Base-by-base conservation (phyloP, 345 rosid genomes). In the Brassica nigra region DNA sequence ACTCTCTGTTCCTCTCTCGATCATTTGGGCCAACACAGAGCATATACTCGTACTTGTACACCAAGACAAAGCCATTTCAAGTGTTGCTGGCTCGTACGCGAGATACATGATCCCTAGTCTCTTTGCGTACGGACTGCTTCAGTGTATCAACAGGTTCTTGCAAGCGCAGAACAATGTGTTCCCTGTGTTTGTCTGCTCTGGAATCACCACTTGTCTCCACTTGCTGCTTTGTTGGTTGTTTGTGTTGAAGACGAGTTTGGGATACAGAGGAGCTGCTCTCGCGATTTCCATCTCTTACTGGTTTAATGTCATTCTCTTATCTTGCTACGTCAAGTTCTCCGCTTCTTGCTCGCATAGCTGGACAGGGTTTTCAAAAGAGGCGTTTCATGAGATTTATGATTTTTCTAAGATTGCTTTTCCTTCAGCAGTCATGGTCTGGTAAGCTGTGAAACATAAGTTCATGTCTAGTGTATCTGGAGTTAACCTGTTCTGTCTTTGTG, bases 241-340 rank as follows among this genome's bases (percentile, higher is more conserved):
- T 36, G 87, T 89, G 11, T 84, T 77, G 16, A 82, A 70, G 59
- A 62, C 81, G 10, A 83, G 84, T 11, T 82, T 87, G 27, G 88
- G 89, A n/a, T 75, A 14, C 62, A 86, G 65, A 78, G 90, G 92
- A 8, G 90, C 88, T 74, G 89, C 93, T 2, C n/a, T 84, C 29
- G 88, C 90, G 0, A 77, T 70, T 5, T 71, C 85, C 4, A 62
- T 85, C 5, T 87, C 92, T 1, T 75, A 77, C 11, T 84, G 85
- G 89, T 65, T 79, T 4, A 78, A 81, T 59, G 80, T 81, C 15
- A 39, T 78, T 31, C n/a, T 81, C 10, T 64, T 84, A 20, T 76
- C 77, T 2, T 44, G 65, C 36, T 84, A 84, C 31, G 66, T 84
- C 42, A 73, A 78, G 75, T 55, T 79, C 65, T 81, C 87, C 23